Conservation (phyloP, 176 grass and related monocot species). For the Oryza punctata region DNA sequence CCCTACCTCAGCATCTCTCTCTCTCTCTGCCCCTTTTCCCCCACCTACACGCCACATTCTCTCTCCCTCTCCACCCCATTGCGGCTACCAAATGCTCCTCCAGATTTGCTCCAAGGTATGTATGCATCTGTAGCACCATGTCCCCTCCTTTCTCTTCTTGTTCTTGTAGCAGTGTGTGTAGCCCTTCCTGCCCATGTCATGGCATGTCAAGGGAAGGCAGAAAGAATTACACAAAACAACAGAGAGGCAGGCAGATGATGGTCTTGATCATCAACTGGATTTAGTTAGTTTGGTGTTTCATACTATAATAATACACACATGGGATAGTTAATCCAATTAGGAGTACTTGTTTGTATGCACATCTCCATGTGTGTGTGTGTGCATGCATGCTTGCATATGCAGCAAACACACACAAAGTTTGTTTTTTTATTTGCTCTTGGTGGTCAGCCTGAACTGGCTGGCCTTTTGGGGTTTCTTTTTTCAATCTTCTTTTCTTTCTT, state of each 20-base stretch:
- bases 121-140: neutral
- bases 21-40: neutral
- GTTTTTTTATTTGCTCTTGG: neutral
- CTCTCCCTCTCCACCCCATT: neutral
- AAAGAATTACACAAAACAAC: conserved; percentile 1
- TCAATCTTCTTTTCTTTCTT: neutral
- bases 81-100: neutral
- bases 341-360: neutral
- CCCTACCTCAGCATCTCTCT: neutral
- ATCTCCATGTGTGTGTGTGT: conserved; percentile 23
- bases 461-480: neutral
- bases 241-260: neutral
- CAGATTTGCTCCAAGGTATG: conserved; percentile 3
- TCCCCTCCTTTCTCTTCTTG: neutral
- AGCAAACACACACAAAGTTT: conserved; percentile 11
- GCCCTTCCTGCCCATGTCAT: neutral
- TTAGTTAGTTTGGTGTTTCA: neutral
- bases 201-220: neutral
- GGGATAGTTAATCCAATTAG: neutral
- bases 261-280: neutral
- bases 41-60: neutral
- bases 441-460: neutral
- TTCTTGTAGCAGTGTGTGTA: neutral
- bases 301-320: neutral
- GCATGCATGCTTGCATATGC: conserved; percentile 16